phyloP scores from a whole-genome alignment of 2,329 filamentous ascomycete species.

The Ascomycota sp. region DNA sequence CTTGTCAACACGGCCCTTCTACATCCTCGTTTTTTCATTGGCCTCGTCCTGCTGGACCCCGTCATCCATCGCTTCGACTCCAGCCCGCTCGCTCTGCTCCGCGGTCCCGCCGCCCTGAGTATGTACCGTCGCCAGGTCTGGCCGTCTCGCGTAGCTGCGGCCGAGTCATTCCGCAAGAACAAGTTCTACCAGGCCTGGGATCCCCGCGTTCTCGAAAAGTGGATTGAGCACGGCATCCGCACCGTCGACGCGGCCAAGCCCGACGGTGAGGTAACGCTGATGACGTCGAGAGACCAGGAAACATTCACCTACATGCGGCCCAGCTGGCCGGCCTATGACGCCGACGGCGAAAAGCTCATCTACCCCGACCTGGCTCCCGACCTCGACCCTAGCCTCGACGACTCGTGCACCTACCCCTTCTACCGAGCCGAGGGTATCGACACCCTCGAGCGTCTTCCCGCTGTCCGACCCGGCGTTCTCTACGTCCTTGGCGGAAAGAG shows the following conservation, averaged over 20 bases:
- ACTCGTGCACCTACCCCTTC: conserved; percentile 27
- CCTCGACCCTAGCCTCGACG: conserved; percentile 18
- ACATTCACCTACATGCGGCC: conserved; percentile 58
- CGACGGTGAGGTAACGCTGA: conserved; percentile 40
- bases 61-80: conserved; percentile 37
- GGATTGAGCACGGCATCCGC: conserved; percentile 51
- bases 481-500: conserved; percentile 49
- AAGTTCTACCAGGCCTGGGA: conserved; percentile 59
- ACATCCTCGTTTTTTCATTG: conserved; percentile 55
- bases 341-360: conserved; percentile 16
- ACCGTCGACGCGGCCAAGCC: conserved; percentile 20
- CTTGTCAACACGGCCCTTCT: conserved; percentile 41
- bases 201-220: conserved; percentile 47
- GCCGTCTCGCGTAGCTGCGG: conserved; percentile 58
- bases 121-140: conserved; percentile 5
- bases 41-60: conserved; percentile 55
- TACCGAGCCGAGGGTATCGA: conserved; percentile 44
- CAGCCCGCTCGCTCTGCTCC: too few species aligned
- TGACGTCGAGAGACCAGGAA: conserved; percentile 64
- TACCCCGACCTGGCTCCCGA: conserved; percentile 23
- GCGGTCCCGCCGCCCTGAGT: conserved; percentile 26
- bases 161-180: conserved; percentile 47
- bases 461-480: conserved; percentile 42
- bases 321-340: conserved; percentile 24
- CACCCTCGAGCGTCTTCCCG: conserved; percentile 35